A percentile compares a stretch with the other conserved stretches of the same genome.
These are phyloP conservation scores for Botrytis fabae DNA, from an alignment of 2,329 filamentous ascomycete genomes.

Conservation along the genomic window DNA sequence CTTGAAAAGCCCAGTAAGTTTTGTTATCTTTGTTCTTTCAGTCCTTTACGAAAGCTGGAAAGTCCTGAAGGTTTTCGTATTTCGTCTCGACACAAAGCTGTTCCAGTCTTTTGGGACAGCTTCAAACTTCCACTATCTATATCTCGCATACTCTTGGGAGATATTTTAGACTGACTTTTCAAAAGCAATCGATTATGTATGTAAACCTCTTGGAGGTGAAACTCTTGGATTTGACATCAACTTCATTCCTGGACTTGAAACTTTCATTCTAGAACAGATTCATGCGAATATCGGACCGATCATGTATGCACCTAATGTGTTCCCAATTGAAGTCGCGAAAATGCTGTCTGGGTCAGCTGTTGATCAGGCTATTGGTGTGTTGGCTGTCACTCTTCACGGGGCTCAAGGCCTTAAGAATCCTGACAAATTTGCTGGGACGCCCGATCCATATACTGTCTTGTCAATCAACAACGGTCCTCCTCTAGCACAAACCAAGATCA, in stretches of 20 bases:
- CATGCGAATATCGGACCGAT: slow-evolving; percentile 92
- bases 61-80: not conserved
- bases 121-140: not conserved
- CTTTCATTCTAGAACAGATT: slow-evolving; percentile 93
- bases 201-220: slow-evolving; percentile 94
- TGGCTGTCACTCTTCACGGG: slow-evolving; percentile 88
- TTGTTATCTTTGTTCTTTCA: slow-evolving; percentile 12
- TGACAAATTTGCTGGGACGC: slow-evolving; percentile 87
- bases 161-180: slow-evolving; percentile 20
- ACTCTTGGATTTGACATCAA: slow-evolving; percentile 98
- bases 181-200: slow-evolving; percentile 84
- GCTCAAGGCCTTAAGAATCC: slow-evolving; percentile 92
- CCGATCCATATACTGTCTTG: slow-evolving; percentile 85
- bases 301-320: slow-evolving; percentile 98
- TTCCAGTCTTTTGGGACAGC: not conserved
- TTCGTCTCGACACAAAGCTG: not conserved
- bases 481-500: slow-evolving; percentile 84
- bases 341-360: slow-evolving; percentile 93
- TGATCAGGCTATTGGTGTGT: slow-evolving; percentile 91
- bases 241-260: slow-evolving; percentile 92
- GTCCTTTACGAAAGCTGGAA: not conserved
- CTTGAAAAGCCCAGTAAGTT: slow-evolving; percentile 65
- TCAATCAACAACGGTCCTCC: slow-evolving; percentile 81
- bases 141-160: not conserved
- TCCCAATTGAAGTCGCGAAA: slow-evolving; percentile 97